These are phyloP conservation scores for Berkeleyomyces basicola DNA, from an alignment of 2,329 filamentous ascomycete species.

Conservation along the genomic window DNA sequence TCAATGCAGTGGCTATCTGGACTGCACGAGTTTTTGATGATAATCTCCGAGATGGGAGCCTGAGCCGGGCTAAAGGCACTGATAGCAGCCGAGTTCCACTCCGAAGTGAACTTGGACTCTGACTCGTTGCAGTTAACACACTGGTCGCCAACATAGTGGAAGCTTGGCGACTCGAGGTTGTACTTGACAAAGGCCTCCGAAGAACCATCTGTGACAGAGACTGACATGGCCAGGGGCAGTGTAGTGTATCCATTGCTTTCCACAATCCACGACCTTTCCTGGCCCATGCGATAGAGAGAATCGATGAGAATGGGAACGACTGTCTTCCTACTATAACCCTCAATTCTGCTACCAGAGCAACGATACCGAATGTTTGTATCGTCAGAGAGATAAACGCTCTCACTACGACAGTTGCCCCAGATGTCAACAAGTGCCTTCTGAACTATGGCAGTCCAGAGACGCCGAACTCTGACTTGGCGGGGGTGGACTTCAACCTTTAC, in stretches of 20 bases:
- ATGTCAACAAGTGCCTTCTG: conserved; percentile 9
- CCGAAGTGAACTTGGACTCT: neutral
- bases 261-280: neutral
- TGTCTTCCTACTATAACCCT: neutral
- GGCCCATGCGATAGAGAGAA: conserved; percentile 4
- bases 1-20: conserved; percentile 1
- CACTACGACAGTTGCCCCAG: conserved; percentile 8
- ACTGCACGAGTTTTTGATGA: neutral
- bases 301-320: conserved; percentile 8
- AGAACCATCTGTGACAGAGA: conserved; percentile 2
- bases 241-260: neutral
- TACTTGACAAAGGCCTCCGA: conserved; percentile 4
- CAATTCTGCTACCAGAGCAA: conserved; percentile 4
- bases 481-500: conserved; percentile 5
- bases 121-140: conserved; percentile 3
- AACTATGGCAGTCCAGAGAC: conserved; percentile 4
- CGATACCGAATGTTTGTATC: conserved; percentile 4
- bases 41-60: neutral
- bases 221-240: conserved; percentile 3
- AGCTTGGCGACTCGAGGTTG: neutral
- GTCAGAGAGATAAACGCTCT: neutral
- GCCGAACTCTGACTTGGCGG: conserved; percentile 4
- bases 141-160: neutral
- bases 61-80: neutral
- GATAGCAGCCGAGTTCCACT: neutral